A percentile compares a stretch with the other conserved stretches of the same genome.
Evolutionary conservation across 177 flowering plant genomes (phyloP).

Genomic region (Vitis hybrid): DNA sequence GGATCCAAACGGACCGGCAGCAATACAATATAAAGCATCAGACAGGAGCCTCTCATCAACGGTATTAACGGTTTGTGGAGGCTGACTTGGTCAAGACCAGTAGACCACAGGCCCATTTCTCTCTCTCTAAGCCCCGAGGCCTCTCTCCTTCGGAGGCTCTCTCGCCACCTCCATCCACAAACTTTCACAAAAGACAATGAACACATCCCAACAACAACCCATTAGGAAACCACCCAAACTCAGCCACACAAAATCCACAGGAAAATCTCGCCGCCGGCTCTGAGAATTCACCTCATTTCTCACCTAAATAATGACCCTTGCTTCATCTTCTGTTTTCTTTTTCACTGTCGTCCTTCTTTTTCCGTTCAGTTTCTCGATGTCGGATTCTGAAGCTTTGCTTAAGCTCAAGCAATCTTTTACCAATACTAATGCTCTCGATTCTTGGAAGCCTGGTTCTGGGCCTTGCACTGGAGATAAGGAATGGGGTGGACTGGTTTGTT

Average conservation of each 20-base stretch:
- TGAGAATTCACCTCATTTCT: not conserved
- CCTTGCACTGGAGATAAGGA: conserved; percentile 36
- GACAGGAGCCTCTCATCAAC: not conserved
- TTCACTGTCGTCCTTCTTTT: conserved; percentile 1
- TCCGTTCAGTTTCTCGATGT: conserved; percentile 2
- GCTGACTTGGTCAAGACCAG: conserved; percentile 13
- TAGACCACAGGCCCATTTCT: not conserved
- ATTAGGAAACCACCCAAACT: not conserved
- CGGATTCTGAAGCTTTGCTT: conserved; percentile 61
- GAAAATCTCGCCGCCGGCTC: not conserved
- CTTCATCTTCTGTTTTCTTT: conserved; percentile 15
- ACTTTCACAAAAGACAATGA: not conserved
- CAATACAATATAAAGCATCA: not conserved
- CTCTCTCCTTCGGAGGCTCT: conserved; percentile 17
- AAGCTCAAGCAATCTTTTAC: conserved; percentile 52
- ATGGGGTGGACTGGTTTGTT: conserved; percentile 72
- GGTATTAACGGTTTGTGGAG: conserved; percentile 1
- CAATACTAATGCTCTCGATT: conserved; percentile 35
- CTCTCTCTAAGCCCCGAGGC: not conserved
- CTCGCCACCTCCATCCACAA: not conserved
- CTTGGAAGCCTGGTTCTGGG: conserved; percentile 48
- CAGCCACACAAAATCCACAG: not conserved
- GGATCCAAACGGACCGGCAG: not conserved
- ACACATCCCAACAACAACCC: not conserved
- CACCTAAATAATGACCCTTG: conserved; percentile 49